Percentiles rank a stretch among this genome's conserved stretches.
Evolutionary conservation across 1,284 basidiomycete genomes (phyloP).

Genomic region (Peniophora sp.): DNA sequence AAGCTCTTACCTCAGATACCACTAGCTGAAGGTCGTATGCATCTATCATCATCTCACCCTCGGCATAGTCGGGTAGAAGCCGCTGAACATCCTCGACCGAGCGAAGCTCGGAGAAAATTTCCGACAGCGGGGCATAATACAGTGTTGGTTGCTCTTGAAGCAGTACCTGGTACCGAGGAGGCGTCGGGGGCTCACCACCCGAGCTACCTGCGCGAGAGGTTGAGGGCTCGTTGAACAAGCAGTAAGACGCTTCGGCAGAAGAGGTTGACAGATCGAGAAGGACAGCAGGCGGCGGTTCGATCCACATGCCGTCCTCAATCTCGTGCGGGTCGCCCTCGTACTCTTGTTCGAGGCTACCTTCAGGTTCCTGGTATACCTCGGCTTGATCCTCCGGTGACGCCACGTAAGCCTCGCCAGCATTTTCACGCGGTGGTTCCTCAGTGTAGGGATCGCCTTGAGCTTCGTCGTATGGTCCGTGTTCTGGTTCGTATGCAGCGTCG

Average conservation of each 20-base stretch:
- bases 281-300: conserved; percentile 68
- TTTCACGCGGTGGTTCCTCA: background rate
- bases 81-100: conserved; percentile 44
- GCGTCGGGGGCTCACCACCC: conserved; percentile 11
- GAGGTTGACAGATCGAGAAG: conserved; percentile 41
- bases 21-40: conserved; percentile 57
- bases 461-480: background rate
- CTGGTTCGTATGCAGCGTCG: background rate
- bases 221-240: conserved; percentile 51
- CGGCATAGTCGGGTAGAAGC: conserved; percentile 33
- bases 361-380: conserved; percentile 1
- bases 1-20: conserved; percentile 53
- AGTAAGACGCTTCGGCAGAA: conserved; percentile 33
- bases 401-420: background rate
- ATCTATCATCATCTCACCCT: conserved; percentile 59
- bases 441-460: too few species aligned
- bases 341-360: conserved; percentile 8
- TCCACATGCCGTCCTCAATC: conserved; percentile 62
- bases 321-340: conserved; percentile 44
- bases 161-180: conserved; percentile 25
- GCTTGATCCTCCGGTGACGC: background rate
- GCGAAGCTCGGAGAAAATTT: conserved; percentile 61
- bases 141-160: conserved; percentile 55
- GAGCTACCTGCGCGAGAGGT: conserved; percentile 20
- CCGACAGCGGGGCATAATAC: conserved; percentile 64